Evolutionary conservation across 2,329 filamentous ascomycete species (phyloP).

Genomic region (Colletotrichum destructivum): DNA sequence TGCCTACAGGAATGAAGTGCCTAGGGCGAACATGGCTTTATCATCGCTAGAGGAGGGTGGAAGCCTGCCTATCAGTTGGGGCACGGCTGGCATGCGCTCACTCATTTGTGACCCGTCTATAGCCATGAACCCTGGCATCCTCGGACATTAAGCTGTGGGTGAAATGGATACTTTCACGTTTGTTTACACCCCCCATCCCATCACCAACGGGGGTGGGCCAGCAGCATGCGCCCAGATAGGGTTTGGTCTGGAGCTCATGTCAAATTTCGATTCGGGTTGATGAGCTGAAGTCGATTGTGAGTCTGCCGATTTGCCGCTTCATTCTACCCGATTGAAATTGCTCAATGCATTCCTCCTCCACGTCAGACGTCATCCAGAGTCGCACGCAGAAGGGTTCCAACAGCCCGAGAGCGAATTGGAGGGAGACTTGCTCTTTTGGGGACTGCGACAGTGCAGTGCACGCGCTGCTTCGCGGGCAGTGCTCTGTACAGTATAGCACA

Average conservation of each 20-base stretch:
- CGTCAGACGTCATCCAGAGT: slow-evolving; percentile 36
- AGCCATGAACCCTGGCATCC: slow-evolving; percentile 38
- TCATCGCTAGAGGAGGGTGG: slow-evolving; percentile 16
- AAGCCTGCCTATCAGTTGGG: slow-evolving; percentile 21
- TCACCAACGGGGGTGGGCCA: slow-evolving; percentile 12
- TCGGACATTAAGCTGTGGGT: slow-evolving; percentile 42
- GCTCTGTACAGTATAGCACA: neutral
- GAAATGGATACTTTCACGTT: slow-evolving; percentile 39
- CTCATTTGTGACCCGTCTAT: slow-evolving; percentile 34
- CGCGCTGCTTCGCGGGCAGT: slow-evolving; percentile 1
- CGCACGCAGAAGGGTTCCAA: slow-evolving; percentile 10
- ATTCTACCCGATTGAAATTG: slow-evolving; percentile 39
- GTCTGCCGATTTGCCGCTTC: slow-evolving; percentile 33
- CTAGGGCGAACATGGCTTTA: slow-evolving; percentile 20
- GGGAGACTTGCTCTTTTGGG: slow-evolving; percentile 2
- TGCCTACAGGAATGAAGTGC: slow-evolving; percentile 18
- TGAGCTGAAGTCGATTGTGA: slow-evolving; percentile 32
- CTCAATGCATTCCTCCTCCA: slow-evolving; percentile 40
- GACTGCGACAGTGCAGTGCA: slow-evolving; percentile 9
- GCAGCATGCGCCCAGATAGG: slow-evolving; percentile 19
- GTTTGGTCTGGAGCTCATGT: slow-evolving; percentile 31
- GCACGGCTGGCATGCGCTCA: slow-evolving; percentile 35
- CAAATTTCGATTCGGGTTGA: slow-evolving; percentile 25
- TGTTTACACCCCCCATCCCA: slow-evolving; percentile 27
- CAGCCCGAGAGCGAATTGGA: slow-evolving; percentile 8